Conservation (phyloP, 2,329 filamentous ascomycete species). For the Hypoxylon sp. region DNA sequence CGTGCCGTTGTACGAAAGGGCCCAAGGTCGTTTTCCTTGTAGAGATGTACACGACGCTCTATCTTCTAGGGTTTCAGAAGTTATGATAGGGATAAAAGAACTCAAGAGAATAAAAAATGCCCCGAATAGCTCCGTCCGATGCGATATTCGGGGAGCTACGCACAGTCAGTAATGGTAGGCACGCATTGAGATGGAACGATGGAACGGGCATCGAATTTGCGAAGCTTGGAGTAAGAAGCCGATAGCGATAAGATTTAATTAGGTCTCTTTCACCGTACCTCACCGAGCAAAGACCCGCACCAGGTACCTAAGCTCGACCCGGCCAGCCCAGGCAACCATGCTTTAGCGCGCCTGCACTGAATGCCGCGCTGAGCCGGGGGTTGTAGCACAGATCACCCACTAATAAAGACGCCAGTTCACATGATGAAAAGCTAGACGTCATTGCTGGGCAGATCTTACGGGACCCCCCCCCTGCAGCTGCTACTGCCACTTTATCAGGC, state of each 20-base stretch:
- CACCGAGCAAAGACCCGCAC: slow-evolving; percentile 14
- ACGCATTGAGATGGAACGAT: background rate
- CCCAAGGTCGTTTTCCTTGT: slow-evolving; percentile 28
- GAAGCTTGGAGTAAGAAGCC: slow-evolving; percentile 5
- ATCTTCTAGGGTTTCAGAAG: background rate
- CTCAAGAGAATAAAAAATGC: background rate
- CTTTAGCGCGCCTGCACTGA: slow-evolving; percentile 30
- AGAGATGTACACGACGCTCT: background rate
- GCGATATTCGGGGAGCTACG: background rate
- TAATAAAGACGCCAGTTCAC: slow-evolving; percentile 40
- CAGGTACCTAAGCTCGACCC: slow-evolving; percentile 10
- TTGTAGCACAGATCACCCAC: slow-evolving; percentile 12
- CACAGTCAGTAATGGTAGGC: background rate
- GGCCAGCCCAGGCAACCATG: slow-evolving; percentile 1
- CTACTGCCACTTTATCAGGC: slow-evolving; percentile 28
- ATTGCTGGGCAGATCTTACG: slow-evolving; percentile 37
- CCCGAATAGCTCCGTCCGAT: background rate
- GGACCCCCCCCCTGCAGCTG: slow-evolving; percentile 31
- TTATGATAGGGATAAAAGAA: background rate
- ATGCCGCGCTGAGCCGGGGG: slow-evolving; percentile 36
- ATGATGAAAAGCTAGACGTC: slow-evolving; percentile 42
- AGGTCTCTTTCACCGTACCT: slow-evolving; percentile 5
- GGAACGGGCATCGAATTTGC: slow-evolving; percentile 7
- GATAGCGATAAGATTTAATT: slow-evolving; percentile 27
- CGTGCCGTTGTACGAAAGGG: slow-evolving; percentile 46